Evolutionary conservation across 352 stramenopile species (phyloP), one percentile per base, ranked within the genome.

Genomic region (Globisporangium splendens): DNA sequence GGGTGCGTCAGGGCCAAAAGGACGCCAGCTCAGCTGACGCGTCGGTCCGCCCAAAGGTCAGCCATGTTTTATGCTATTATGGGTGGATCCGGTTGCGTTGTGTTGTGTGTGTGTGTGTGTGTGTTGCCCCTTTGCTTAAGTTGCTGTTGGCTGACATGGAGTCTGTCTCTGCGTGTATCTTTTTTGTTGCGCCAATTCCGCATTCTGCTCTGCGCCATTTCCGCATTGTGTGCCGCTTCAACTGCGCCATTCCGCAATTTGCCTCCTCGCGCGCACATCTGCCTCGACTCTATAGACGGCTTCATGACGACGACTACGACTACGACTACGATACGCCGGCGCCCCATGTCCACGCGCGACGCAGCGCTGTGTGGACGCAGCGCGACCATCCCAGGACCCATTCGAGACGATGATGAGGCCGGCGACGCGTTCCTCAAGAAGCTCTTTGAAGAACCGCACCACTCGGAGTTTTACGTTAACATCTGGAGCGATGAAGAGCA

Each of bases 381-480:
- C 15, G 15, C 24, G 24, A 28, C 21, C 55, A 17, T 4, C 11
- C 11, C 39, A 48, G 15, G 8, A 22, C 8, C 15, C 11, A 17
- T 10, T 14, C 7, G 39, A 43, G 3, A n/a, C 46, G 28, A 28
- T 13, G 49, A 58, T 35, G 28, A 44, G 8, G 28, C 8, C 17
- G 44, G 46, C 21, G 46, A 46, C 7, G 47, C 50, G 33, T 64
- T 63, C 28, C 41, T 63, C 11, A 48, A 58, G 42, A 46, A 43
- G 20, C 75, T 79, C 47, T 55, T 74, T 49, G 72, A 69, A 43
- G 77, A 80, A 57, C 61, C 58, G 43, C 61, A 78, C 38, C 67
- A 65, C 5, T 71, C 62, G 56, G 76, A 86, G 49, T 86, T 86
- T 50, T 86, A 84, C 68, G 60, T 65, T 52, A 86, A 86, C 51